Conservation (phyloP, 768 basidiomycete species). For the Mycena floridula region DNA sequence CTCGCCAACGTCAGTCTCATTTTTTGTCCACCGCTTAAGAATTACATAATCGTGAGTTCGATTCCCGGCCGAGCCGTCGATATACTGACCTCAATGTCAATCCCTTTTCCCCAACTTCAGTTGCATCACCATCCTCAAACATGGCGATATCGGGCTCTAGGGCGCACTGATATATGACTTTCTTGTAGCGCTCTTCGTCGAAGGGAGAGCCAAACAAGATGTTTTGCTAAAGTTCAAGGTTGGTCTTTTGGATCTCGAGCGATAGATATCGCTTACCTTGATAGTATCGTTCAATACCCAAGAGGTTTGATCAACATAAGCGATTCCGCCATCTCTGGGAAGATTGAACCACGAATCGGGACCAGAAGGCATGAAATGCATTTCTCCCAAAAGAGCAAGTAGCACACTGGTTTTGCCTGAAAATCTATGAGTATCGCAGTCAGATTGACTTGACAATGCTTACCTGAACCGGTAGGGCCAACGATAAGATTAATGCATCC, state of each 20-base stretch:
- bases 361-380: conserved; percentile 35
- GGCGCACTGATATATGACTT: conserved; percentile 30
- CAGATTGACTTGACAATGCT: no score
- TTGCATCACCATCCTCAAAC: conserved; percentile 42
- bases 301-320: conserved; percentile 58
- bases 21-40: conserved; percentile 49
- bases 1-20: no score
- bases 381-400: conserved; percentile 46
- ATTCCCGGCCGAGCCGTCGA: no score
- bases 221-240: conserved; percentile 27
- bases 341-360: conserved; percentile 44
- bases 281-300: conserved; percentile 65
- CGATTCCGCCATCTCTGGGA: conserved; percentile 48
- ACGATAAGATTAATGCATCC: conserved; percentile 37
- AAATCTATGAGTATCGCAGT: no score
- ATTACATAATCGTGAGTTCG: not conserved
- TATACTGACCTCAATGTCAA: conserved; percentile 27
- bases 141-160: conserved; percentile 37
- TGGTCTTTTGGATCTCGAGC: no score
- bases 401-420: conserved; percentile 56
- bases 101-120: conserved; percentile 49
- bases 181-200: conserved; percentile 35
- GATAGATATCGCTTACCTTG: conserved; percentile 30
- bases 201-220: conserved; percentile 39
- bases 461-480: conserved; percentile 32